phyloP scores from a whole-genome alignment of 768 basidiomycete genomes.

The Lentinula edodes region DNA sequence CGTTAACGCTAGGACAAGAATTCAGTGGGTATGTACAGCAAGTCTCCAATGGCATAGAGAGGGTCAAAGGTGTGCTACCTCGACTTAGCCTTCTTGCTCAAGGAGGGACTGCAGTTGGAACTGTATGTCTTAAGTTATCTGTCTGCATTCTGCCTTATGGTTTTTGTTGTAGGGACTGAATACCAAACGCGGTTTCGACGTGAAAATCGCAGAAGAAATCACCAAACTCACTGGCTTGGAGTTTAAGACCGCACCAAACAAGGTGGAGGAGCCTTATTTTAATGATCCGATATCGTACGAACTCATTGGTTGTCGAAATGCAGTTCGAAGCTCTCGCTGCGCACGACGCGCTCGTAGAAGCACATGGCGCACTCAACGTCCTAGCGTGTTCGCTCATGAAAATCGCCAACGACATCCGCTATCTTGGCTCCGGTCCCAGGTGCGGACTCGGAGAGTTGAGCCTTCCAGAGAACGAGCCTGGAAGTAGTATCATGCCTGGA shows the following conservation, averaged over 20 bases:
- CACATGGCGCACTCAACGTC: constrained; percentile 94
- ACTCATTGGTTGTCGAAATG: constrained; percentile 1
- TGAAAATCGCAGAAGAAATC: constrained; percentile 88
- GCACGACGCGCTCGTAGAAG: constrained; percentile 98
- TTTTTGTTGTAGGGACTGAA: constrained; percentile 71
- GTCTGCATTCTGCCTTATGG: background rate
- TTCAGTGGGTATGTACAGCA: constrained; percentile 98
- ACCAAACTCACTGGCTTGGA: constrained; percentile 85
- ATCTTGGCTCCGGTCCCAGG: constrained; percentile 94
- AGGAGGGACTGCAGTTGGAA: constrained; percentile 98
- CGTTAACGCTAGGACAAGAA: constrained; percentile 97
- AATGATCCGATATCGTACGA: background rate
- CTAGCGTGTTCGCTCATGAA: constrained; percentile 97
- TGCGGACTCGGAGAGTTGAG: constrained; percentile 94
- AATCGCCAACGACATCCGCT: constrained; percentile 98
- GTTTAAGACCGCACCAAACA: constrained; percentile 98
- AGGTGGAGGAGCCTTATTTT: constrained; percentile 40
- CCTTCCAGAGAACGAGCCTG: constrained; percentile 97
- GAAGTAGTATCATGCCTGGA: constrained; percentile 99
- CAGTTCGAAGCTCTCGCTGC: constrained; percentile 98
- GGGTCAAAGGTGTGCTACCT: constrained; percentile 76
- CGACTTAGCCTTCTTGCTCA: constrained; percentile 89
- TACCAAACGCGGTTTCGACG: constrained; percentile 95
- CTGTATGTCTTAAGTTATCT: constrained; percentile 38
- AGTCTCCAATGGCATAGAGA: constrained; percentile 82